Percentiles rank a stretch among this genome's conserved stretches.
Conservation (phyloP, 2,329 filamentous ascomycete species). For the Cladosporium halotolerans region DNA sequence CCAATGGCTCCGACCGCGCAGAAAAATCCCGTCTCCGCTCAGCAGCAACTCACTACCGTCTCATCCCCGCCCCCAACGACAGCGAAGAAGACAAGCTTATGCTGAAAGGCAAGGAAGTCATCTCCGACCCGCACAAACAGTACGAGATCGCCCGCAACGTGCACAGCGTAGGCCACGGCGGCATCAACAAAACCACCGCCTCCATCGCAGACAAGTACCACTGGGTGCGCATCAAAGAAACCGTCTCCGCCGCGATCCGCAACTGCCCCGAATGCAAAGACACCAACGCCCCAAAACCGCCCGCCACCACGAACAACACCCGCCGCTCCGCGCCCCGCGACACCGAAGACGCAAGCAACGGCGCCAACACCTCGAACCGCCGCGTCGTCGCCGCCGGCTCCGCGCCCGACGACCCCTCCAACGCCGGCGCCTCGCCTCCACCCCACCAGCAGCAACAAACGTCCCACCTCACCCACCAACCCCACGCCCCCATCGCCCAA, state of each 20-base stretch:
- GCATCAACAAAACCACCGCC: constrained; percentile 97
- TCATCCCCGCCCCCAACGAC: constrained; percentile 48
- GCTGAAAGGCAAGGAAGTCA: constrained; percentile 96
- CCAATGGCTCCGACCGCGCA: constrained; percentile 83
- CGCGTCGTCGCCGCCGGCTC: constrained; percentile 6
- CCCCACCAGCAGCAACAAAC: not conserved
- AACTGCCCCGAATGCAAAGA: constrained; percentile 90
- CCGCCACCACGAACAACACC: not conserved
- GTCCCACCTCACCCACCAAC: constrained; percentile 21
- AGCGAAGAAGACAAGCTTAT: constrained; percentile 68
- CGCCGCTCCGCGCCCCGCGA: constrained; percentile 4
- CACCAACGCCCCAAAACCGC: constrained; percentile 44
- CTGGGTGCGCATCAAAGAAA: constrained; percentile 98
- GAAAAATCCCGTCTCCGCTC: constrained; percentile 93
- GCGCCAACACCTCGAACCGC: constrained; percentile 4
- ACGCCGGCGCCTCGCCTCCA: constrained; percentile 3
- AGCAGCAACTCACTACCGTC: constrained; percentile 91
- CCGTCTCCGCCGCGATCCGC: constrained; percentile 87
- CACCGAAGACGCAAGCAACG: constrained; percentile 1
- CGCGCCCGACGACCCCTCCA: not conserved
- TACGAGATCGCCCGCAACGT: constrained; percentile 79
- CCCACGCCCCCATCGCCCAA: constrained; percentile 20
- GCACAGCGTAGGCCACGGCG: constrained; percentile 72
- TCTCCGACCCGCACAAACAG: constrained; percentile 81
- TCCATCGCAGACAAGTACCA: constrained; percentile 90